Evolutionary conservation across 768 basidiomycete species (phyloP).

Genomic region (Termitomyces sp.): DNA sequence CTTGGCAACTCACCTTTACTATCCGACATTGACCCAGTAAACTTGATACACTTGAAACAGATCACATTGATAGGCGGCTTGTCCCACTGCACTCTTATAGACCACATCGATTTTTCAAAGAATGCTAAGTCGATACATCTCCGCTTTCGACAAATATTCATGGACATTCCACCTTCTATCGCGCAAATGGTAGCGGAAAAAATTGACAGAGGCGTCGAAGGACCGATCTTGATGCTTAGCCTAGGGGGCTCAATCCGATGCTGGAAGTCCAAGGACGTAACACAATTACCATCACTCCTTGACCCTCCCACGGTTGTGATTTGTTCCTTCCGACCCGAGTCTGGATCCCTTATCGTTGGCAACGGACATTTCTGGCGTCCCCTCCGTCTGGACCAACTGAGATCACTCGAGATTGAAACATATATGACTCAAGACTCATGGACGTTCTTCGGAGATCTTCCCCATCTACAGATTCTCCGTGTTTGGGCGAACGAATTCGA

Average conservation of each 20-base stretch:
- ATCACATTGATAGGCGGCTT: background rate
- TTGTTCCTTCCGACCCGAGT: accelerated
- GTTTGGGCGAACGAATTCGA: no score
- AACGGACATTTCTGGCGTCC: background rate
- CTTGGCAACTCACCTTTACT: background rate
- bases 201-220: background rate
- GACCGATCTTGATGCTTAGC: background rate
- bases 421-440: no score
- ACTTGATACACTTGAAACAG: background rate
- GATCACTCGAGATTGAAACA: background rate
- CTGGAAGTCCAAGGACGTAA: no score
- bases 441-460: no score
- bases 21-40: background rate
- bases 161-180: background rate
- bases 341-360: no score
- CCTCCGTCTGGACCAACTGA: background rate
- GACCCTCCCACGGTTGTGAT: background rate
- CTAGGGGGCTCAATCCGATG: background rate
- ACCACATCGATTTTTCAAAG: background rate
- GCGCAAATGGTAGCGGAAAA: background rate
- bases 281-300: background rate
- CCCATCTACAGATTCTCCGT: no score
- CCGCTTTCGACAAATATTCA: background rate
- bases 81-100: background rate
- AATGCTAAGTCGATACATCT: background rate